phyloP scores from a whole-genome alignment of 257 asterid species.

The Nemophila menziesii region DNA sequence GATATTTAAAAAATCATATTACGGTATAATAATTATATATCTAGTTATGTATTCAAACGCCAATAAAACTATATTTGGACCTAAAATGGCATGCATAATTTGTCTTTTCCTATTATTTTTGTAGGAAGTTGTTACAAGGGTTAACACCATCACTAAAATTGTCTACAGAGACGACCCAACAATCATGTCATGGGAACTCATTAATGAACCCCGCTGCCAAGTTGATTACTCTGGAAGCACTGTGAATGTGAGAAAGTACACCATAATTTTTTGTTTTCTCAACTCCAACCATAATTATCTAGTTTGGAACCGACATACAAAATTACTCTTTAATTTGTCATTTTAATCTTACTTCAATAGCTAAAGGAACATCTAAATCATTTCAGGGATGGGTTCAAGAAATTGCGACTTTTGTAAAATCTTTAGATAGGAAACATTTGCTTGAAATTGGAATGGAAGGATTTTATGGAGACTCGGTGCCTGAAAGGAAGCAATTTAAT shows the following conservation, averaged over 20 bases:
- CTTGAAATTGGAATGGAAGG: conserved; percentile 48
- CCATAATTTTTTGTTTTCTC: background rate
- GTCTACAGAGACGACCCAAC: conserved; percentile 39
- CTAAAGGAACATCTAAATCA: too few relatives aligned
- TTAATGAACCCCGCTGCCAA: conserved; percentile 49
- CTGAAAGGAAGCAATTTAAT: conserved; percentile 30
- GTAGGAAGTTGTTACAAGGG: conserved; percentile 27
- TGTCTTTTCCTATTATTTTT: too few relatives aligned
- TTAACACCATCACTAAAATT: conserved; percentile 29
- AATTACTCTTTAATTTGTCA: too few relatives aligned
- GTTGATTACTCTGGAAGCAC: conserved; percentile 36
- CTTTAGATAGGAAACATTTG: conserved; percentile 31
- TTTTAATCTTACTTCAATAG: background rate
- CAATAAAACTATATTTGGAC: too few relatives aligned
- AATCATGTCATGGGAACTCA: conserved; percentile 52
- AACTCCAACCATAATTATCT: too few relatives aligned
- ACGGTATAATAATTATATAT: conserved; percentile 11
- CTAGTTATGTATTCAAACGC: too few relatives aligned
- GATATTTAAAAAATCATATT: conserved; percentile 33
- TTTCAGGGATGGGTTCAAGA: conserved; percentile 47
- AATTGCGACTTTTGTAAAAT: conserved; percentile 41
- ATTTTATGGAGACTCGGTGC: conserved; percentile 36
- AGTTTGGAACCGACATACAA: background rate
- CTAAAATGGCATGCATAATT: too few relatives aligned
- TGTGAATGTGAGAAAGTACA: conserved; percentile 15